Evolutionary conservation across 163 green algal species (phyloP).

Genomic region (Chlorella variabilis): DNA sequence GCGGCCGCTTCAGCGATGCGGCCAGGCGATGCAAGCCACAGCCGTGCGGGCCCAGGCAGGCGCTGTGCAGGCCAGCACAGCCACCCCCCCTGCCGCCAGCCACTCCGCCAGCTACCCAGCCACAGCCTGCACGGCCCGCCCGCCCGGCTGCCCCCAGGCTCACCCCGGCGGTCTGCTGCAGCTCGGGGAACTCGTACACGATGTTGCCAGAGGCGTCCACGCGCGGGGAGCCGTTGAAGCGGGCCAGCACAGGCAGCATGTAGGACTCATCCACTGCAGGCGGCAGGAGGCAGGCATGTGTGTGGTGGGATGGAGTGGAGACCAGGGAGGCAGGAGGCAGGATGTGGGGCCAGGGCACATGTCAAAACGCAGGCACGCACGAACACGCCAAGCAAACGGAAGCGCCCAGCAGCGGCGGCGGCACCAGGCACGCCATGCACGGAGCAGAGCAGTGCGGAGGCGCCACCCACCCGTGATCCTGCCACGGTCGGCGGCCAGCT

Average conservation of each 20-base stretch:
- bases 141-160: background rate
- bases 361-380: no score
- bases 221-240: conserved; percentile 70
- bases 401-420: background rate
- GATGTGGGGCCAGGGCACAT: no score
- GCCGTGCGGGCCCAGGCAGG: no score
- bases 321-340: background rate
- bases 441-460: no score
- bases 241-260: conserved; percentile 83
- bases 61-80: no score
- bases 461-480: background rate
- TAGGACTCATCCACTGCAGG: conserved; percentile 75
- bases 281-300: background rate
- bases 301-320: background rate
- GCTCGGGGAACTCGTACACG: conserved; percentile 82
- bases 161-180: conserved; percentile 69
- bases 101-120: no score
- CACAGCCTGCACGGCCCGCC: background rate
- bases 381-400: no score
- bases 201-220: conserved; percentile 77
- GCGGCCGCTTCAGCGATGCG: no score
- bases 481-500: conserved; percentile 13
- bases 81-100: no score
- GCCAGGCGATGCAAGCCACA: no score
- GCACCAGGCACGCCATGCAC: no score